Base-by-base conservation (phyloP, 2,329 filamentous ascomycete species). In the Verruconis gallopava region DNA sequence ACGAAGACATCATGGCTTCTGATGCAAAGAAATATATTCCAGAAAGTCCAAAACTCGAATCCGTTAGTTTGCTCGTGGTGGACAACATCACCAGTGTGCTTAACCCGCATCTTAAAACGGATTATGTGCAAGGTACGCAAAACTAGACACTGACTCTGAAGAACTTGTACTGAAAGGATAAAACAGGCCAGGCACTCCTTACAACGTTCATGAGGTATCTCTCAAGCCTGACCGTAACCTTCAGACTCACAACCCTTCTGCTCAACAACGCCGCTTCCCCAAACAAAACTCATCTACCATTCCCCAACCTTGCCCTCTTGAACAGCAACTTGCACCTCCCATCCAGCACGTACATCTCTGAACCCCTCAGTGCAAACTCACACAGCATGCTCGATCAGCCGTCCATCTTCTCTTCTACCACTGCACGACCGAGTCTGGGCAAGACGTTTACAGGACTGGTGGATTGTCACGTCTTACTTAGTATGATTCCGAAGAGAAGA, bases 391-490 rank as follows among this genome's bases (percentile, higher is more conserved):
- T 19, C 33, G 40, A 42, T 36, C 40, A 42, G 19, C 19, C 28
- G 3, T 65, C 61, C 2, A 57, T 67, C 3, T 69, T 69, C 48
- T 49, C 59, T 2, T 60, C 60, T 2, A 59, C 52, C 21, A 48
- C 44, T 2, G 45, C 51, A 1, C 49, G 58, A n/a, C 66, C 65
- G 1, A 56, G 57, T 15, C 48, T 69, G 25, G 53, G 56, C 2
- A 54, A 55, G 28, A 45, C 59, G 1, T 55, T 69, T 40, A 47
- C 50, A 0, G 49, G 53, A 35, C 51, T 57, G 30, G 48, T 63
- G 2, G 66, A 68, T 49, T 37, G 60, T 33, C 56, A 64, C 33
- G 21, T 69, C 3, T 47, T 68, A n/a, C 46, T 68, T n/a, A 57
- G 55, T 42, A 47, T 36, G 17, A 21, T 66, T 30, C 61, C 62